Conservation (phyloP, 2,329 filamentous ascomycete genomes). For the Gaeumannomyces sp. region DNA sequence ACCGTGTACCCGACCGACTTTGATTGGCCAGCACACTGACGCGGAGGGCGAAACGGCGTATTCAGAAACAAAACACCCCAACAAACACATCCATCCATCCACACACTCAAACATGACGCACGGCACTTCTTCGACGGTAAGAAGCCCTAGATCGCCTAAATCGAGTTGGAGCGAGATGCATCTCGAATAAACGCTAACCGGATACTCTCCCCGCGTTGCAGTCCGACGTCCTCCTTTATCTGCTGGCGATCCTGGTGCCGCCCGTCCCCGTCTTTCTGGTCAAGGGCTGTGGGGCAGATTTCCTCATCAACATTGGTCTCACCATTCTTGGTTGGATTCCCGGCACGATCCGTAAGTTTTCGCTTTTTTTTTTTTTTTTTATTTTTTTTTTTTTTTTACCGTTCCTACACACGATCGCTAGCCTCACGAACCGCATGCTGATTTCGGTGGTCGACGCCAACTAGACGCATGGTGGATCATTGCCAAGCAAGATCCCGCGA, state of each 20-base stretch:
- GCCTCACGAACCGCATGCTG: not conserved
- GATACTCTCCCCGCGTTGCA: not conserved
- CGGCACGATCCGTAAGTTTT: conserved; percentile 56
- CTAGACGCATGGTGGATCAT: conserved; percentile 9
- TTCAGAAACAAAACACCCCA: not conserved
- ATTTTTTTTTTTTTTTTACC: too few species aligned
- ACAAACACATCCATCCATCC: too few species aligned
- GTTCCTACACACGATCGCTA: not conserved
- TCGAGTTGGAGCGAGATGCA: too few species aligned
- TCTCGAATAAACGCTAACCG: not conserved
- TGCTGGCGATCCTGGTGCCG: conserved; percentile 72
- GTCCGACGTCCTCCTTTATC: conserved; percentile 25
- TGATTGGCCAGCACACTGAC: not conserved
- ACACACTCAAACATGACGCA: not conserved
- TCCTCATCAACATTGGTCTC: conserved; percentile 75
- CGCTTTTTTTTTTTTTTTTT: too few species aligned
- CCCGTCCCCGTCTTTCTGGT: conserved; percentile 78
- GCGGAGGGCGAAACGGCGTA: not conserved
- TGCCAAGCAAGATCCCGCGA: conserved; percentile 6
- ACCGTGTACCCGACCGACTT: too few species aligned
- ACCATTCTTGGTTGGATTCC: conserved; percentile 65
- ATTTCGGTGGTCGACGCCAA: not conserved
- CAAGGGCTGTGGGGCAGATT: conserved; percentile 68
- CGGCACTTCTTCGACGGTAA: not conserved
- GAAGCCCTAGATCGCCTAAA: too few species aligned